phyloP scores from a whole-genome alignment of 1,284 basidiomycete genomes.

The Cutaneotrichosporon dermatis region DNA sequence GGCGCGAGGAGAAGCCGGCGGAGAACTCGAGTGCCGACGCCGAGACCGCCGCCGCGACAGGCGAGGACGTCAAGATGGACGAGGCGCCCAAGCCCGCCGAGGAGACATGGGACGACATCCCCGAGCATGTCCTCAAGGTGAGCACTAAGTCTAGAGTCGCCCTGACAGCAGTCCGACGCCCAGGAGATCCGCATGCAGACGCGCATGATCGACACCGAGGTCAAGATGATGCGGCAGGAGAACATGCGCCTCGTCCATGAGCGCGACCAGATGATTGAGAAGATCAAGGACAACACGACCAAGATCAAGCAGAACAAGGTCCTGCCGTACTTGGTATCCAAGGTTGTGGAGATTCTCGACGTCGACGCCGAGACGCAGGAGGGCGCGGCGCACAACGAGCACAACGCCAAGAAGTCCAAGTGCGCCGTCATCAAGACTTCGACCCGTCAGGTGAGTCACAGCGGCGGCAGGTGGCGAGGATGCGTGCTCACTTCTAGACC shows the following conservation, averaged over 20 bases:
- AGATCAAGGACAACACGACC: conserved; percentile 95
- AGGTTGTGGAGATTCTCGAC: conserved; percentile 96
- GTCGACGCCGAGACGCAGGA: conserved; percentile 92
- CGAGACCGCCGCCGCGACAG: conserved; percentile 12
- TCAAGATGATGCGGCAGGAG: conserved; percentile 95
- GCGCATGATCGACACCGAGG: conserved; percentile 88
- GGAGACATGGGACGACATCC: conserved; percentile 46
- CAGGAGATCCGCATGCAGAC: conserved; percentile 67
- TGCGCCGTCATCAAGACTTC: conserved; percentile 99
- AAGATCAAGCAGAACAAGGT: conserved; percentile 99
- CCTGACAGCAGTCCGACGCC: conserved; percentile 17
- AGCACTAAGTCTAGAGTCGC: not conserved
- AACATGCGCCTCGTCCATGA: conserved; percentile 88
- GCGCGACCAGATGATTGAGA: conserved; percentile 92
- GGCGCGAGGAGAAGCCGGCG: conserved; percentile 3
- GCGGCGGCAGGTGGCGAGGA: not conserved
- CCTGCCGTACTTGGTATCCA: conserved; percentile 93
- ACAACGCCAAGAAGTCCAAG: conserved; percentile 91
- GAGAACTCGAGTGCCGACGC: conserved; percentile 13
- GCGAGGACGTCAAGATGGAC: conserved; percentile 21
- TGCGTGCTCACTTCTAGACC: conserved; percentile 56
- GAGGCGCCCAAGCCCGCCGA: conserved; percentile 28
- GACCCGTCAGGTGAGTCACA: conserved; percentile 64
- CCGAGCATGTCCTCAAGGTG: conserved; percentile 41
- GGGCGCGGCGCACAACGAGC: conserved; percentile 87